A percentile compares a stretch with the other conserved stretches of the same genome.
phyloP scores from a whole-genome alignment of 352 stramenopile species.

The Phytopythium delawarense region DNA sequence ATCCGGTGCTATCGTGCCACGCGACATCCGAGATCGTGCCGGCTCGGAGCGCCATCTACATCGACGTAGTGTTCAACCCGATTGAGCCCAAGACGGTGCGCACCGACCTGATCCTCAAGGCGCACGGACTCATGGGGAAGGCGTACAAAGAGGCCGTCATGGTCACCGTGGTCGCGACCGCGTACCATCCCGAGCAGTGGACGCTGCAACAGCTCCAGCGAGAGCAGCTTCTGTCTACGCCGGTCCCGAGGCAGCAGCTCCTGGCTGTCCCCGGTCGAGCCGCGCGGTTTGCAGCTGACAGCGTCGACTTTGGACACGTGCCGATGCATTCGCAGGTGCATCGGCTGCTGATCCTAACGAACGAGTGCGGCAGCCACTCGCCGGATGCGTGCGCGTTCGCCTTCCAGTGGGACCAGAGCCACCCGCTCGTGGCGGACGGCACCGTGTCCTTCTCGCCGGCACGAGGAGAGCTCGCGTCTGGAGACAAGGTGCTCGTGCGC shows the following conservation, averaged over 20 bases:
- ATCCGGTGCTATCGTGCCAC: slow-evolving; percentile 49
- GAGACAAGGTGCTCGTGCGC: slow-evolving; percentile 48
- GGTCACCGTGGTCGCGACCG: slow-evolving; percentile 53
- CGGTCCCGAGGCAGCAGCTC: slow-evolving; percentile 26
- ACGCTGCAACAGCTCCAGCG: slow-evolving; percentile 33
- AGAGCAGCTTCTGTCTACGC: slow-evolving; percentile 13
- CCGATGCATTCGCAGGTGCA: slow-evolving; percentile 40
- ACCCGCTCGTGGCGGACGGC: slow-evolving; percentile 48
- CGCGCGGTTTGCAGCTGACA: slow-evolving; percentile 47
- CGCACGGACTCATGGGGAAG: slow-evolving; percentile 63
- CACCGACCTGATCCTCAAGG: slow-evolving; percentile 54
- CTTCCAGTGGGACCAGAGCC: slow-evolving; percentile 58
- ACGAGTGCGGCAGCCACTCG: slow-evolving; percentile 14
- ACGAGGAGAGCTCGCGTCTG: slow-evolving; percentile 38
- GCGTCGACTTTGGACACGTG: slow-evolving; percentile 58
- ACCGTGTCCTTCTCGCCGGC: slow-evolving; percentile 46
- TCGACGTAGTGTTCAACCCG: slow-evolving; percentile 79
- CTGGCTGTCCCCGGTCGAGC: slow-evolving; percentile 32
- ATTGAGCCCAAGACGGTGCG: slow-evolving; percentile 54
- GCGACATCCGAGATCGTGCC: slow-evolving; percentile 55
- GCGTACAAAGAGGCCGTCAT: slow-evolving; percentile 62
- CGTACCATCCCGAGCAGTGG: slow-evolving; percentile 43
- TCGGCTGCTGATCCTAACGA: slow-evolving; percentile 51
- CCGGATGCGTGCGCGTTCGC: slow-evolving; percentile 13
- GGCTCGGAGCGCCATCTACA: slow-evolving; percentile 48